Evolutionary conservation across 805 yeast species (phyloP).

Genomic region (Candida insectorum): DNA sequence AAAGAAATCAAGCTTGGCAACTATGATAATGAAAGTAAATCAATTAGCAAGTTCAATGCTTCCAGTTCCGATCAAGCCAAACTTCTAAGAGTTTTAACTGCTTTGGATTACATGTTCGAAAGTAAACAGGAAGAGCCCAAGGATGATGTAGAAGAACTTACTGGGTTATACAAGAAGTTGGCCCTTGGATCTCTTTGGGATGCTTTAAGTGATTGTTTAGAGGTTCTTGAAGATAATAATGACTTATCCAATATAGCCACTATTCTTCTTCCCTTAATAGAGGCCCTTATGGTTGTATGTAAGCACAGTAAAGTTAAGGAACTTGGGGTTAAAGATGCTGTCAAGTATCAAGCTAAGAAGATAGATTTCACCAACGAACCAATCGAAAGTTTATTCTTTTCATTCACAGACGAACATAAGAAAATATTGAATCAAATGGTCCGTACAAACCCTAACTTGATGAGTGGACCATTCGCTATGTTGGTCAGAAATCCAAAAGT

Average conservation of each 20-base stretch:
- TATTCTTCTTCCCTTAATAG: constrained; percentile 79
- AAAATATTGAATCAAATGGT: constrained; percentile 89
- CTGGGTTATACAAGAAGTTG: constrained; percentile 60
- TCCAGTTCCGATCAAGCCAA: constrained; percentile 87
- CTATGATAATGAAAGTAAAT: constrained; percentile 46
- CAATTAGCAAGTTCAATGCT: constrained; percentile 67
- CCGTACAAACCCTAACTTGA: constrained; percentile 80
- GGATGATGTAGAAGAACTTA: constrained; percentile 46
- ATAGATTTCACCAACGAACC: constrained; percentile 72
- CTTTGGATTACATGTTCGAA: constrained; percentile 78
- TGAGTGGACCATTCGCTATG: constrained; percentile 94
- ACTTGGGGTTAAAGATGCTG: constrained; percentile 49
- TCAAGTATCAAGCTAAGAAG: constrained; percentile 59
- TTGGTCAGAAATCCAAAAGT: constrained; percentile 85
- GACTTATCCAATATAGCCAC: constrained; percentile 59
- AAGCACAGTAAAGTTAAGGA: constrained; percentile 72
- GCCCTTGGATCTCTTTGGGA: constrained; percentile 83
- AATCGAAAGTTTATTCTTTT: constrained; percentile 72
- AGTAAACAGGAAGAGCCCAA: constrained; percentile 19
- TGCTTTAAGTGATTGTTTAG: constrained; percentile 69
- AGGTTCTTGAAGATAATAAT: constrained; percentile 57
- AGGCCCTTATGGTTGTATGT: constrained; percentile 93
- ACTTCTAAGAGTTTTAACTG: constrained; percentile 79
- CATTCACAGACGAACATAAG: constrained; percentile 86
- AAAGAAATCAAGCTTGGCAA: constrained; percentile 37